phyloP scores from a whole-genome alignment of 176 grass and related monocot species.

The Elymus sibiricus region DNA sequence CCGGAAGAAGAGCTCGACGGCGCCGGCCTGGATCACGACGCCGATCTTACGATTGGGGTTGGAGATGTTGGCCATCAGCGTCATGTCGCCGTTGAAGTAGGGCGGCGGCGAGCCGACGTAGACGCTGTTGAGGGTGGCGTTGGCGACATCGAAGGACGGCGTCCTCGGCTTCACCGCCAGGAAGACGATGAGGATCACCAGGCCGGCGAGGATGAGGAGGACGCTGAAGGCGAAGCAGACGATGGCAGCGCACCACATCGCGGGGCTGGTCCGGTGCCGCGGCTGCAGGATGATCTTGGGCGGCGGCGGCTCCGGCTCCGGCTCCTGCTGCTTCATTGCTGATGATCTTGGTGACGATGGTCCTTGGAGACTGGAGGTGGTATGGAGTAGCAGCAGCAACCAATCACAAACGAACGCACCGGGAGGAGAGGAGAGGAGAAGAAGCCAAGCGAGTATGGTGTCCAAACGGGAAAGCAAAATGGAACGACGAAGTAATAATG shows the following conservation, averaged over 20 bases:
- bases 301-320: background rate
- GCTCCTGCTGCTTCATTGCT: conserved; percentile 39
- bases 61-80: conserved; percentile 74
- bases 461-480: conserved; percentile 34
- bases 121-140: conserved; percentile 68
- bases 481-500: conserved; percentile 51
- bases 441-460: background rate
- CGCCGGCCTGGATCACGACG: conserved; percentile 52
- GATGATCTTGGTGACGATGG: conserved; percentile 21
- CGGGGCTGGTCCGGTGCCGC: conserved; percentile 43
- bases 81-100: conserved; percentile 78
- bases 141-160: conserved; percentile 56
- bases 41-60: conserved; percentile 83
- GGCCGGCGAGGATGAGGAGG: conserved; percentile 68
- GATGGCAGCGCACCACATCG: conserved; percentile 78
- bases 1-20: conserved; percentile 69
- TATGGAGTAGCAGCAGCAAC: conserved; percentile 29
- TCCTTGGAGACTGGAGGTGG: conserved; percentile 34
- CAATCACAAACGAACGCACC: background rate
- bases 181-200: conserved; percentile 64
- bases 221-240: conserved; percentile 81
- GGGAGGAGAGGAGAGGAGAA: conserved; percentile 22
- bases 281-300: conserved; percentile 49
- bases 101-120: conserved; percentile 59
- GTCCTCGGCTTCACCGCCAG: conserved; percentile 57